phyloP scores from a whole-genome alignment of 2,329 filamentous ascomycete species.

The Nemania abortiva region DNA sequence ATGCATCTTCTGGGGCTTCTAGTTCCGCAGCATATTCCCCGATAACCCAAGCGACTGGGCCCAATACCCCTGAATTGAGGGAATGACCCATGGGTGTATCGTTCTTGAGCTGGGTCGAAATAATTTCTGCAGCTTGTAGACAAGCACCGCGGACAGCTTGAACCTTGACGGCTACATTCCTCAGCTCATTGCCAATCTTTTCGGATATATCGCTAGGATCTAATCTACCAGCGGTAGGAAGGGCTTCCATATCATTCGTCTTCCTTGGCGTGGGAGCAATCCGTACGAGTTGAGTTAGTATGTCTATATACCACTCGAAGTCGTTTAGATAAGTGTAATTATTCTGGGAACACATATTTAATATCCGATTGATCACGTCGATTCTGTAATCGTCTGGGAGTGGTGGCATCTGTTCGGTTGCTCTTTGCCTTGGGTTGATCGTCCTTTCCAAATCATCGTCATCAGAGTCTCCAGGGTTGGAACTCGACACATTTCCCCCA shows the following conservation, averaged over 20 bases:
- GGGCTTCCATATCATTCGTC: constrained; percentile 52
- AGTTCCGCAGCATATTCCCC: constrained; percentile 88
- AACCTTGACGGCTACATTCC: constrained; percentile 92
- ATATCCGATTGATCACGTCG: constrained; percentile 83
- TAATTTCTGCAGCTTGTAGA: constrained; percentile 84
- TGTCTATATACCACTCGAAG: constrained; percentile 97
- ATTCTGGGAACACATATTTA: constrained; percentile 89
- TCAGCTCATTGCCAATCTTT: constrained; percentile 84
- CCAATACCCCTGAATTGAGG: constrained; percentile 74
- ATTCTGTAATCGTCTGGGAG: constrained; percentile 88
- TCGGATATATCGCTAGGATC: constrained; percentile 68
- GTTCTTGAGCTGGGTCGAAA: constrained; percentile 70
- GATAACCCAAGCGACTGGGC: constrained; percentile 83
- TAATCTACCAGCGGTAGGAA: constrained; percentile 48
- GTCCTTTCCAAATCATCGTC: constrained; percentile 62
- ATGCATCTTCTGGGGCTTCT: constrained; percentile 74
- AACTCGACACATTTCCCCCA: constrained; percentile 60
- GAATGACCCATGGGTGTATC: constrained; percentile 67
- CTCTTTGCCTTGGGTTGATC: constrained; percentile 50
- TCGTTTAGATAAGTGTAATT: constrained; percentile 89
- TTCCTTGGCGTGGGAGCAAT: constrained; percentile 68
- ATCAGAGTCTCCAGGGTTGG: constrained; percentile 60
- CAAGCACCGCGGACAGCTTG: constrained; percentile 83
- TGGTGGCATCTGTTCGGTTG: constrained; percentile 63
- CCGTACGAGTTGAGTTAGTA: constrained; percentile 86